Percentiles rank a stretch among this genome's conserved stretches.
Conservation (phyloP, 495 filamentous ascomycete genomes). For the Talaromyces stipitatus region DNA sequence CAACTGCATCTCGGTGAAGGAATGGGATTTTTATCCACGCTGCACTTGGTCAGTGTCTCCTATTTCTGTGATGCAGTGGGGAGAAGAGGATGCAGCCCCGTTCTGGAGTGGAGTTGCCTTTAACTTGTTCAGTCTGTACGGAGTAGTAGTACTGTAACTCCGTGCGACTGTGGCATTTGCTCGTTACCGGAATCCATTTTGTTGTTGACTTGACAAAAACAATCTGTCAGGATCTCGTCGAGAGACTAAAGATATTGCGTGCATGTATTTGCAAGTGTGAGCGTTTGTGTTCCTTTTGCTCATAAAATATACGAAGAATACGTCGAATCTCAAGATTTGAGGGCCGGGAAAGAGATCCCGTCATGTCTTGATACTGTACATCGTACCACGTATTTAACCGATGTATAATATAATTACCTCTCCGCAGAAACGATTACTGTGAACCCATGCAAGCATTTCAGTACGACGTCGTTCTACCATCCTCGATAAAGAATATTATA, state of each 20-base stretch:
- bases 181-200: not conserved
- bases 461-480: not conserved
- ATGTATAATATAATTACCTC: not conserved
- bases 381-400: not conserved
- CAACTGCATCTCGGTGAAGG: slow-evolving; percentile 1
- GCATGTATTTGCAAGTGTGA: too few species aligned
- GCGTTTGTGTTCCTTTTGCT: not conserved
- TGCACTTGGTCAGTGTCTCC: not conserved
- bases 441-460: not conserved
- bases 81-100: not conserved
- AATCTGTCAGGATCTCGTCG: too few species aligned
- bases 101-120: not conserved
- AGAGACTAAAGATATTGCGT: too few species aligned
- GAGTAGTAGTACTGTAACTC: not conserved
- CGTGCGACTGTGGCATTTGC: not conserved
- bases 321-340: not conserved
- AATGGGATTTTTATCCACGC: not conserved
- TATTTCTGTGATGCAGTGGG: not conserved
- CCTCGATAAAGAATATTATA: not conserved
- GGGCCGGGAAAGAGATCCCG: not conserved
- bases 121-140: not conserved
- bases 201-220: not conserved
- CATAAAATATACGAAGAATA: not conserved
- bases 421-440: not conserved
- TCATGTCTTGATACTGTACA: not conserved